phyloP scores from a whole-genome alignment of 805 yeast genomes.

The Candida suzukii region DNA sequence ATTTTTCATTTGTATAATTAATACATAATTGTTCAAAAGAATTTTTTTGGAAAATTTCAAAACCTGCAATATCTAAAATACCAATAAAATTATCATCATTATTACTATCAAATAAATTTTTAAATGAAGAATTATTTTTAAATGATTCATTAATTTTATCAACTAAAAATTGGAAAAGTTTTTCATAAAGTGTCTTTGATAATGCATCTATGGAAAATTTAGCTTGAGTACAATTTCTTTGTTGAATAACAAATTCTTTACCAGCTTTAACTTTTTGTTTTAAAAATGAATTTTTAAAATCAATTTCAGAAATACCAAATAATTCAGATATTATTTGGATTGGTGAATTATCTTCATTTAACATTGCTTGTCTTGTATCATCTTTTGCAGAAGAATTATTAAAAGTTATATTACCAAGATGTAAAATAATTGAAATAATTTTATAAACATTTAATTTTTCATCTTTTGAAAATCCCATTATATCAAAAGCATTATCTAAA shows the following conservation, averaged over 20 bases:
- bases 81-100: conserved; percentile 33
- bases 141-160: conserved; percentile 66
- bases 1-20: conserved; percentile 52
- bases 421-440: conserved; percentile 69
- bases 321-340: conserved; percentile 48
- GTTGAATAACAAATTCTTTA: conserved; percentile 72
- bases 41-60: conserved; percentile 50
- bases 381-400: conserved; percentile 38
- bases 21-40: conserved; percentile 57
- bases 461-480: conserved; percentile 57
- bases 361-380: conserved; percentile 66
- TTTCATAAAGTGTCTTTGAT: conserved; percentile 81
- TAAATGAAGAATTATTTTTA: conserved; percentile 19
- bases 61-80: conserved; percentile 56
- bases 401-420: conserved; percentile 80
- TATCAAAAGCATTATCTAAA: conserved; percentile 60
- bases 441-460: conserved; percentile 57
- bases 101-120: conserved; percentile 8
- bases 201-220: conserved; percentile 78
- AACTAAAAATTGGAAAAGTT: conserved; percentile 72
- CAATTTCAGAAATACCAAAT: conserved; percentile 49
- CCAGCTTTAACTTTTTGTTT: conserved; percentile 90
- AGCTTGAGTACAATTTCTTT: conserved; percentile 74
- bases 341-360: conserved; percentile 40
- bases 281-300: conserved; percentile 53